A percentile compares a stretch with the other conserved stretches of the same genome.
Conservation (phyloP, 1,284 basidiomycete genomes). For the Tetrapyrgos nigripes region DNA sequence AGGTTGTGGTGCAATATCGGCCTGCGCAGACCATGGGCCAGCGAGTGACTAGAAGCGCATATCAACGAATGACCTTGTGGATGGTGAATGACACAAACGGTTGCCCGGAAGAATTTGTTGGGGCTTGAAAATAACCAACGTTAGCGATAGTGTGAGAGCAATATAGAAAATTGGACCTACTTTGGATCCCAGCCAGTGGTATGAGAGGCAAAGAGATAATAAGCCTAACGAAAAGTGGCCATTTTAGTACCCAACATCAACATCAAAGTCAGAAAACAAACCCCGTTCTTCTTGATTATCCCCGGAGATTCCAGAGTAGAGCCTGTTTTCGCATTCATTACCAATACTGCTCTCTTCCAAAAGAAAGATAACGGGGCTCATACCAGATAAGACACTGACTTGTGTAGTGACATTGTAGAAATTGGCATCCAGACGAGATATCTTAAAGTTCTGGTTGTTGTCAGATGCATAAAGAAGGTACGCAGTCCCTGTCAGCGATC, state of each 20-base stretch:
- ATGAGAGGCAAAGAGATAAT: conserved; percentile 67
- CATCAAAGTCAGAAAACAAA: conserved; percentile 27
- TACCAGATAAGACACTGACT: conserved; percentile 54
- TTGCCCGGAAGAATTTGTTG: conserved; percentile 63
- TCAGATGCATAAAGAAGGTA: conserved; percentile 71
- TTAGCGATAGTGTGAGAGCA: conserved; percentile 24
- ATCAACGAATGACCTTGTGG: not conserved
- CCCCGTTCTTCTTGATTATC: conserved; percentile 62
- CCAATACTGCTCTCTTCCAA: not conserved
- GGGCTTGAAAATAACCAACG: conserved; percentile 62
- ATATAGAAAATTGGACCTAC: not conserved
- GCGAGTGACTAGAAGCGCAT: conserved; percentile 50
- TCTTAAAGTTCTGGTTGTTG: conserved; percentile 75
- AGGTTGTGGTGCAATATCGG: conserved; percentile 58
- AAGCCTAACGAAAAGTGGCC: conserved; percentile 41
- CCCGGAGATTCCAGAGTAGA: conserved; percentile 68
- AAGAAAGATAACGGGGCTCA: conserved; percentile 15
- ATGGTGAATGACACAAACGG: conserved; percentile 38
- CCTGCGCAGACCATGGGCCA: conserved; percentile 62
- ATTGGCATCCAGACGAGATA: conserved; percentile 58
- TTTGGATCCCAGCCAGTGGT: conserved; percentile 40
- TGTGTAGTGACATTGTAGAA: conserved; percentile 63
- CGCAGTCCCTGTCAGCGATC: conserved; percentile 37
- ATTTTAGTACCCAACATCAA: not conserved
- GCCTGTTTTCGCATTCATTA: conserved; percentile 34